Base-by-base conservation (phyloP, 2,329 filamentous ascomycete species). In the Penicillium sp. region DNA sequence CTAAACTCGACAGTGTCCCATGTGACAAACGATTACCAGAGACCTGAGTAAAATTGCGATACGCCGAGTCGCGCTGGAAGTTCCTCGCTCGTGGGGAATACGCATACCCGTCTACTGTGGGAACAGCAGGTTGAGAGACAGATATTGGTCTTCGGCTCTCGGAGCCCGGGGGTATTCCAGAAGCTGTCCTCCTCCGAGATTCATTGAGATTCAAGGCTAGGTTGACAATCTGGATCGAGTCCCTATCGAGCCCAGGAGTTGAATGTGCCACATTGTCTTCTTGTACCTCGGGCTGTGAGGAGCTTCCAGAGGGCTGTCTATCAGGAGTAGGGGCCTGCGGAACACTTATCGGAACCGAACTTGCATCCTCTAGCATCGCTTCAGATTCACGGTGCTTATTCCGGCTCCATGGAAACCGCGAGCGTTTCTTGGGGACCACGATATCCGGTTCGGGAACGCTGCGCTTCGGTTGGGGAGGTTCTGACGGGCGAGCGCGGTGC, bases 181-280 rank as follows among this genome's bases (percentile, higher is more conserved):
- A 74, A 79, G 84, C 72, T 77, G 85, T 60, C 80, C 89, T 75
- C 81, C 82, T 69, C 85, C 85, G 62, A 86, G 85, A 68, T 73
- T 97, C 91, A 77, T 90, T 96, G 49, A 97, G 76, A 62, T 88
- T 94, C 65, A 97, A 76, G 1, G 93, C 93, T 84, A 97, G 90
- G 68, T 92, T 92, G 41, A 97, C 91, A 62, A 97, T 95, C 73
- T 96, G 90, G 4, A 88, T 85, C 8, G 92, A 89, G 68, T 97
- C 92, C 58, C 89, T 82, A 66, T 91, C 86, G 21, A 89, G 70
- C 6, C 75, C 79, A 46, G 69, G 51, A 19, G 69, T 60, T 43
- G 65, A 48, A 53, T 62, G 63, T 23, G 55, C 51, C 13, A 58
- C 40, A 27, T 57, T 47, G 21, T 60, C 36, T 27, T 50, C 39